Base-by-base conservation (phyloP, 129 eudicot species). In the Tanacetum coccineum region DNA sequence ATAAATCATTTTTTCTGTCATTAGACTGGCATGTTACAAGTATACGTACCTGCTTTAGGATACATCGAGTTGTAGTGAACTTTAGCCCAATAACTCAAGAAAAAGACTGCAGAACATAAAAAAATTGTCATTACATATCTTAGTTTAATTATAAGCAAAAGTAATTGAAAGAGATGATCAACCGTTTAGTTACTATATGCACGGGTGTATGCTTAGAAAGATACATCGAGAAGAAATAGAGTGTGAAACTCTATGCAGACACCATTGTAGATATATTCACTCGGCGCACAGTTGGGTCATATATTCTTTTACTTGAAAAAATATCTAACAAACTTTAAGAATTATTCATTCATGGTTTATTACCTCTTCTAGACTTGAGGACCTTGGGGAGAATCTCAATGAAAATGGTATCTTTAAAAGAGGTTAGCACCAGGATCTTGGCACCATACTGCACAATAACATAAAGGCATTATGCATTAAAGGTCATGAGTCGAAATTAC, bases 51-150 rank as follows among this genome's bases (percentile, higher is more conserved):
- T 75, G 78, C 84, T 60, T 72, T 21, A 53, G 62, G 86, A 75
- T 78, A 75, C 70, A 84, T 78, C 4, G 89, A 78, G 79, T 84
- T 84, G 81, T 81, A 83, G 73, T 83, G 84, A 36, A 83, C 84
- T 73, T 83, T 84, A 20, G 84, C 84, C 88, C 84, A 83, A 64
- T 76, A 83, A 60, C 88, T 83, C 80, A 83, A 76, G 70, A 70
- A 73, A 42, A 83, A 70, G 67, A 79, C 88, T 83, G 80, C 79
- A 70, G 4, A 32, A 47, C 30, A 71, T 14, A 52, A 71, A 25
- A 42, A 36, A 61, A 52, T 12, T 18, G 30, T 51, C 12, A 62
- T 67, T 67, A 52, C 18, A 45, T 7, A 25, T 52, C 48, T 67
- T 28, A 36, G 11, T 53, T 28, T 68, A n/a, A n/a, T n/a, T n/a